phyloP scores from a whole-genome alignment of 2,329 filamentous ascomycete species.

The Harringtonia aguacate region DNA sequence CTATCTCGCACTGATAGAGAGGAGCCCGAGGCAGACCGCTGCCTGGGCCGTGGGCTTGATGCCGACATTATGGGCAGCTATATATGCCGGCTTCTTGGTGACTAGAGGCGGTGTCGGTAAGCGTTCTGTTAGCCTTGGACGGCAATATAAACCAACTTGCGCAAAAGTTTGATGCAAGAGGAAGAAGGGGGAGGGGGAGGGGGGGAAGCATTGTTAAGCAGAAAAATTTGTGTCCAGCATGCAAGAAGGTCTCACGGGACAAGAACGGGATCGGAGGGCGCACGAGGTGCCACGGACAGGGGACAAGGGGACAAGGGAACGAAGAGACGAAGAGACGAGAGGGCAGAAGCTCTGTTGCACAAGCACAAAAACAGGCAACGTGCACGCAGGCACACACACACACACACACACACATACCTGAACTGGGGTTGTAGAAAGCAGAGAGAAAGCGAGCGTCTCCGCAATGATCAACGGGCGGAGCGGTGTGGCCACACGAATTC shows the following conservation, averaged over 20 bases:
- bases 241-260: slow-evolving; percentile 6
- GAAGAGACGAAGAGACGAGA: not conserved
- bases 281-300: slow-evolving; percentile 5
- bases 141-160: too few species aligned
- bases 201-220: not conserved
- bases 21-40: slow-evolving; percentile 47
- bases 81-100: too few species aligned
- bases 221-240: not conserved
- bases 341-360: not conserved
- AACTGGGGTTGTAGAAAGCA: not conserved
- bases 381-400: not conserved
- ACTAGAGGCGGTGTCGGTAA: too few species aligned
- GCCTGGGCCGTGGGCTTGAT: slow-evolving; percentile 41
- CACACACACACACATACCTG: slow-evolving; percentile 1
- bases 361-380: not conserved
- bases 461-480: not conserved
- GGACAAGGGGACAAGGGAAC: not conserved
- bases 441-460: not conserved
- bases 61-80: slow-evolving; percentile 42
- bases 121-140: too few species aligned
- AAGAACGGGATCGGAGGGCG: slow-evolving; percentile 6
- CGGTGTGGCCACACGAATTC: slow-evolving; percentile 22
- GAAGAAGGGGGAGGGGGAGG: not conserved
- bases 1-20: slow-evolving; percentile 30
- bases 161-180: slow-evolving; percentile 15